Evolutionary conservation across 768 basidiomycete species (phyloP), one percentile per base, ranked within the genome.

Genomic region (Mycena capillaripes): DNA sequence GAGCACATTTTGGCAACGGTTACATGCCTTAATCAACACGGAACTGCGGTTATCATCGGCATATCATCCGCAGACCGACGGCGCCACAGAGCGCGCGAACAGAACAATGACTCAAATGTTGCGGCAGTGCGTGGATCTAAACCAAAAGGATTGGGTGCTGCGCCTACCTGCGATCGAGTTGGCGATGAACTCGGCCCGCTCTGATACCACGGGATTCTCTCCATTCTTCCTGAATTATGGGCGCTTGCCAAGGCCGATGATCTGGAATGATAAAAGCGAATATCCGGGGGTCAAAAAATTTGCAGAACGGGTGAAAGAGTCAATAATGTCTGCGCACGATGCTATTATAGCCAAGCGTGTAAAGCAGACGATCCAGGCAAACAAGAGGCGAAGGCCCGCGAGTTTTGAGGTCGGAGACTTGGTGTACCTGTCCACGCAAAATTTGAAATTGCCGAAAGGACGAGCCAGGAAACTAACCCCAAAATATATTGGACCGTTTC

Each of bases 291-390:
- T 85, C 0, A 17, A 75, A 0, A 68, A 14, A 0, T 85, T 80
- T 59, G 80, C 79, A 0, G 71, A 76, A 12, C 16, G 55, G 7
- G 76, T 81, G 63, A 81, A 81, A 55, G 53, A 69, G 0, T 79
- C 83, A 0, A 48, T 84, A 0, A 77, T 85, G 71, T 16, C 42
- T 0, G 83, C 81, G 0, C 85, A 85, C 36, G 79, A 79, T 85
- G 0, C n/a, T 85, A 38, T 38, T 16, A 38, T 38, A 0, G 75
- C 66, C 0, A 65, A 78, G 0, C 50, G 79, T 0, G 80, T 83
- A 0, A 85, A 84, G 62, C 82, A 85, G 38, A 84, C 81, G 0
- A 21, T 69, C 0, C 40, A 59, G 4, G 78, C 82, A 0, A 85
- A 85, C 59, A 42, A 66, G 1, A 68, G 76, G 1, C 64, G 80